Evolutionary conservation across 2,329 filamentous ascomycete genomes (phyloP), one percentile per base, ranked within the genome.

Genomic region (Penicillium hordei): DNA sequence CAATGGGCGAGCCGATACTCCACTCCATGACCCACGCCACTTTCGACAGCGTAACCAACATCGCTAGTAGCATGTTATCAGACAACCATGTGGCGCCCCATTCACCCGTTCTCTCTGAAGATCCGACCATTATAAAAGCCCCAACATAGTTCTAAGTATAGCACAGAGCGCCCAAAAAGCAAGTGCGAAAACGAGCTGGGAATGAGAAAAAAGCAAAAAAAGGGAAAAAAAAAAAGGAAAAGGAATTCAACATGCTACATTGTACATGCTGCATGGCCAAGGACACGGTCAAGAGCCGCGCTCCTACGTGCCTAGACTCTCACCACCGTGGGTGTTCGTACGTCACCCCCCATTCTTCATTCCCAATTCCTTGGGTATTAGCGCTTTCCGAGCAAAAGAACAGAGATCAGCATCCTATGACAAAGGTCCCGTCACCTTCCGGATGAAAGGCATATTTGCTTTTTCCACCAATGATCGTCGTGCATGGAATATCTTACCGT

Each of bases 31-130:
- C 52, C 52, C 19, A 12, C 38, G 7, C 27, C 17, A 34, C 19
- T 44, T 44, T 25, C 29, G 17, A 43, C 29, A 34, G 23, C 25
- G 19, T 5, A 42, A 40, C 17, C 10, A 23, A 34, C 5, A 52
- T 52, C 29, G 38, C 38, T 52, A 45, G 48, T 50, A 21, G 27
- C 29, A 52, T 36, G 50, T 52, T 52, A 52, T 36, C 39, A 36
- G 27, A 52, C 5, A 19, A 29, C 39, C 40, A 45, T 52, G 50
- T 45, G 49, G 49, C 34, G 29, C 27, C 50, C 19, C 17, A 15
- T 33, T 48, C 31, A 10, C 19, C 29, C 21, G 10, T 36, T 19
- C 29, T 44, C 8, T 23, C n/a, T 39, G n/a, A 19, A 19, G n/a
- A 27, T 12, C 25, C 4, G 15, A 33, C 19, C 9, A 29, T 23